Conservation (phyloP, 305 asterid genomes). For the Vinca major region DNA sequence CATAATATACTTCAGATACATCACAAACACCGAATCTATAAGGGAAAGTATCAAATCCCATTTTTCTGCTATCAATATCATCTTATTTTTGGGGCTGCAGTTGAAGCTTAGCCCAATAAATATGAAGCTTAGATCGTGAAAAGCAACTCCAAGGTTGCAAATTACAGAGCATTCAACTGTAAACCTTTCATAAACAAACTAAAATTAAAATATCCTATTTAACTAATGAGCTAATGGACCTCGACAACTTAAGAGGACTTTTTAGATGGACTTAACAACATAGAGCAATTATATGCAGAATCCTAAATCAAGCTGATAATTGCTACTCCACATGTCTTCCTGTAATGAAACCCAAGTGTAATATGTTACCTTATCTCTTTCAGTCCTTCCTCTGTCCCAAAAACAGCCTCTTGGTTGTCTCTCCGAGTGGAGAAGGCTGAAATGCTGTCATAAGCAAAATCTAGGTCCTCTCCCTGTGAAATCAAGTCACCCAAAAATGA, state of each 20-base stretch:
- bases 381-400: conserved; percentile 96
- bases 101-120: not conserved
- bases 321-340: not conserved
- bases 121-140: not conserved
- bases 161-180: not conserved
- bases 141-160: not conserved
- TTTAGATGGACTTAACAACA: not conserved
- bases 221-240: not conserved
- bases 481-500: conserved; percentile 12
- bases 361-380: conserved; percentile 71
- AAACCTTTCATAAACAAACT: not conserved
- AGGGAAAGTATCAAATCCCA: not conserved
- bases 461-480: conserved; percentile 89
- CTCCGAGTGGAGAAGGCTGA: conserved; percentile 95
- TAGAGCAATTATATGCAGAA: not conserved
- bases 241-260: not conserved
- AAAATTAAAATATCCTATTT: not conserved
- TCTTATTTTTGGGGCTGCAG: not conserved
- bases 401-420: conserved; percentile 96
- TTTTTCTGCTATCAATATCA: not conserved
- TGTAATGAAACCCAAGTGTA: not conserved
- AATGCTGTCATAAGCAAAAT: conserved; percentile 93
- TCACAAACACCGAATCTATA: not conserved
- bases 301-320: not conserved
- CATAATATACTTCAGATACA: conserved; percentile 3